phyloP scores from a whole-genome alignment of 2,329 filamentous ascomycete genomes.

The Colletotrichum sp. region DNA sequence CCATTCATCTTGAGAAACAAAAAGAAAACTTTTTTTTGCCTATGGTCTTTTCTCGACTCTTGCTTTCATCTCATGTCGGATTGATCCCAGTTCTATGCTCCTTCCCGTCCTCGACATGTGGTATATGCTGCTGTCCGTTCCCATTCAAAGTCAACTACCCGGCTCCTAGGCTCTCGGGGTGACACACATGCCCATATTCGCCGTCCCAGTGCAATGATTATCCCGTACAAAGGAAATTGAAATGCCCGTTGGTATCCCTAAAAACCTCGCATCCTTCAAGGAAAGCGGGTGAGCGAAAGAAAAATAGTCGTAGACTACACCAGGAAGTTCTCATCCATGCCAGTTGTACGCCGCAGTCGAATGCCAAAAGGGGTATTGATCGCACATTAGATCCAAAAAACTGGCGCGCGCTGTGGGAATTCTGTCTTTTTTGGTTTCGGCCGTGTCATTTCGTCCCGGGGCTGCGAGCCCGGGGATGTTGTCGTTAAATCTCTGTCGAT shows the following conservation, averaged over 20 bases:
- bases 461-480: conserved; percentile 4
- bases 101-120: conserved; percentile 16
- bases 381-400: conserved; percentile 21
- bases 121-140: conserved; percentile 19
- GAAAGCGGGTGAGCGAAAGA: conserved; percentile 13
- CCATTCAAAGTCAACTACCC: conserved; percentile 14
- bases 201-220: conserved; percentile 9
- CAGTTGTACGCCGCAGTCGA: conserved; percentile 21
- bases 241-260: neutral
- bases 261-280: conserved; percentile 19
- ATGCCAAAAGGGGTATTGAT: conserved; percentile 23
- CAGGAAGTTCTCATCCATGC: conserved; percentile 20
- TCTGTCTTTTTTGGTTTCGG: conserved; percentile 21
- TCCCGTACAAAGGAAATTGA: conserved; percentile 8
- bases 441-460: conserved; percentile 21
- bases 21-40: conserved; percentile 18
- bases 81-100: conserved; percentile 22
- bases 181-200: conserved; percentile 18
- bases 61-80: conserved; percentile 19
- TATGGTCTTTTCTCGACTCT: conserved; percentile 22
- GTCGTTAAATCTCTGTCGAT: conserved; percentile 17
- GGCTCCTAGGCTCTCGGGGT: conserved; percentile 17
- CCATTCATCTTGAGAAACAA: neutral
- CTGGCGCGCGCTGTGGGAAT: conserved; percentile 13
- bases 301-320: conserved; percentile 23